Evolutionary conservation across 2,329 filamentous ascomycete genomes (phyloP).

Genomic region (Fusarium secorum): DNA sequence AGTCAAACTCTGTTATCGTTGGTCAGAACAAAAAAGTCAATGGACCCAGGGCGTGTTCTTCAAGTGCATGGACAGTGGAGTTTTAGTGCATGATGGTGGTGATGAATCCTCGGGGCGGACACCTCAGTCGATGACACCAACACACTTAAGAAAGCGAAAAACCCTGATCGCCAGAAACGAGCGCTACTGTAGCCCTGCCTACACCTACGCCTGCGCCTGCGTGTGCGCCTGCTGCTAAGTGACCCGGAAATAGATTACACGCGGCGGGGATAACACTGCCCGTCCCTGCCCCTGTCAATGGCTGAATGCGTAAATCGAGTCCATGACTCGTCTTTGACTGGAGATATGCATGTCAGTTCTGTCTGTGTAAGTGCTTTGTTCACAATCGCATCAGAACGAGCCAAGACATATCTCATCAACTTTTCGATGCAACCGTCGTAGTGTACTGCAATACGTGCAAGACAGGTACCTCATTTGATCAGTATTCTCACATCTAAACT

Average conservation of each 20-base stretch:
- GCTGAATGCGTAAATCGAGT: constrained; percentile 14
- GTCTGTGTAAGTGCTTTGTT: background rate
- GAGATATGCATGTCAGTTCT: background rate
- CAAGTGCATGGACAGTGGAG: background rate
- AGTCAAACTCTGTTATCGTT: constrained; percentile 13
- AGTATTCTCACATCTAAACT: background rate
- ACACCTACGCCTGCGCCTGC: background rate
- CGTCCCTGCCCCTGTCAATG: background rate
- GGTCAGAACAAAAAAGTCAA: background rate
- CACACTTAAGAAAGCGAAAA: constrained; percentile 7
- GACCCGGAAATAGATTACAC: constrained; percentile 29
- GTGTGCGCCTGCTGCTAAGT: background rate
- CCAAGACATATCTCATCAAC: background rate
- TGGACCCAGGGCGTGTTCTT: constrained; percentile 4
- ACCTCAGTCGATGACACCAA: constrained; percentile 23
- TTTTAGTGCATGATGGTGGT: constrained; percentile 10
- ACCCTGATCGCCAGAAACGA: constrained; percentile 30
- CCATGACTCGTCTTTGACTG: constrained; percentile 3
- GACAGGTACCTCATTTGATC: background rate
- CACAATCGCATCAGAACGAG: constrained; percentile 13
- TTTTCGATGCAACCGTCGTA: background rate
- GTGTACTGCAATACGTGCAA: background rate
- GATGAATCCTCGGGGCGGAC: background rate
- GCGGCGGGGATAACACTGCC: constrained; percentile 26
- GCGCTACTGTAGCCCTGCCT: constrained; percentile 13